Evolutionary conservation across 306 rosid species (phyloP).

Genomic region (Rosa lucieae): DNA sequence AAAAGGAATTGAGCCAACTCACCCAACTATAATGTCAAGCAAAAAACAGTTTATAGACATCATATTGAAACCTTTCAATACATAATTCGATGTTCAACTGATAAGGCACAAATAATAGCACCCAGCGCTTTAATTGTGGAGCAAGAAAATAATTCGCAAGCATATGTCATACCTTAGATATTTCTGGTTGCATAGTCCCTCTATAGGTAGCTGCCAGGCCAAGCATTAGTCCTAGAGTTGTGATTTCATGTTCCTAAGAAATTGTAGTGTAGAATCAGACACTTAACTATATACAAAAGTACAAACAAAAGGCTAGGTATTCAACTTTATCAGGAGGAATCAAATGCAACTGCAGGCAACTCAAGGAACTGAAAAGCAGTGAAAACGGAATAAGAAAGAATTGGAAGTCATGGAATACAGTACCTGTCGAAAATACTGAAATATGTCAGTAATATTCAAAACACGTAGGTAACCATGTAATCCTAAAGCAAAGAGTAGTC

Average conservation of each 20-base stretch:
- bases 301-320: background rate
- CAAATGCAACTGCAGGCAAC: background rate
- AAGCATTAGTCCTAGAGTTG: slow-evolving; percentile 91
- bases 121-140: background rate
- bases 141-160: slow-evolving; percentile 1
- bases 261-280: slow-evolving; percentile 15
- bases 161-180: slow-evolving; percentile 66
- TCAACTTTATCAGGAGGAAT: background rate
- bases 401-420: slow-evolving; percentile 25
- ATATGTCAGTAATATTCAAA: slow-evolving; percentile 70
- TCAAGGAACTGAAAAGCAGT: slow-evolving; percentile 1
- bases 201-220: slow-evolving; percentile 94
- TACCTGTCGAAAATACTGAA: slow-evolving; percentile 82
- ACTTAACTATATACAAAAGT: background rate
- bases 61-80: background rate
- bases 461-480: slow-evolving; percentile 86
- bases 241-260: slow-evolving; percentile 88
- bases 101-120: background rate
- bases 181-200: slow-evolving; percentile 93
- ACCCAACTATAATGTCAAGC: background rate
- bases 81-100: background rate
- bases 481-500: slow-evolving; percentile 91
- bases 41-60: background rate
- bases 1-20: slow-evolving; percentile 7
- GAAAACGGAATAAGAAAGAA: slow-evolving; percentile 17